Evolutionary conservation across 2,329 filamentous ascomycete species (phyloP).

Genomic region (Hypoxylon rubiginosum): DNA sequence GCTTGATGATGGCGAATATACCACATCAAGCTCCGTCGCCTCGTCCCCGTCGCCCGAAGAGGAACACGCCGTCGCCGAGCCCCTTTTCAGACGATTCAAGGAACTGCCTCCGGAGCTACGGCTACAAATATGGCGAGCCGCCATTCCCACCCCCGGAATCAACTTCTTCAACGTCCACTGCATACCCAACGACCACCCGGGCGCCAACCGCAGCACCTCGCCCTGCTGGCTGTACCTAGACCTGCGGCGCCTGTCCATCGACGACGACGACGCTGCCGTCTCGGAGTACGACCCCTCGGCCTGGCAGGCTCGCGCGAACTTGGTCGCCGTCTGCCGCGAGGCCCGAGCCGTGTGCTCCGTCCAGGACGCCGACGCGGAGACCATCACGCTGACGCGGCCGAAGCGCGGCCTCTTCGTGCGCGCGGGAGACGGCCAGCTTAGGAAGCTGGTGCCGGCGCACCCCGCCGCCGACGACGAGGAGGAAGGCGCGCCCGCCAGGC

Average conservation of each 20-base stretch:
- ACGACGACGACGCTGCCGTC: conserved; percentile 47
- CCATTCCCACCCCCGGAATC: conserved; percentile 47
- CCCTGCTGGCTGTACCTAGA: conserved; percentile 50
- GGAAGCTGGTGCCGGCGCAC: conserved; percentile 35
- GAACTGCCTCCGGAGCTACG: conserved; percentile 50
- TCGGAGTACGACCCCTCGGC: conserved; percentile 50
- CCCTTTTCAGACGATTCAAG: conserved; percentile 44
- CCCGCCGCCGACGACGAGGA: neutral
- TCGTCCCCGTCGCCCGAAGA: conserved; percentile 24
- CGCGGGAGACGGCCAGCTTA: conserved; percentile 48
- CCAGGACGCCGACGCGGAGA: conserved; percentile 35
- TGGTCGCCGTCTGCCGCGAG: conserved; percentile 49
- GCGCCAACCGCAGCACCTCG: conserved; percentile 48
- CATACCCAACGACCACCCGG: conserved; percentile 51
- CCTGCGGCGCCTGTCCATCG: conserved; percentile 48
- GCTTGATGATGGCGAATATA: neutral
- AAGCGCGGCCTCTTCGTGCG: conserved; percentile 48
- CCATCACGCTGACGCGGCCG: conserved; percentile 48
- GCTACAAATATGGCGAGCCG: conserved; percentile 47
- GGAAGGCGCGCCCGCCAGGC: neutral
- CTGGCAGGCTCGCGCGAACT: conserved; percentile 46
- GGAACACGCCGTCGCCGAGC: neutral
- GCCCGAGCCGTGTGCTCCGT: conserved; percentile 46
- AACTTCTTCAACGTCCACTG: conserved; percentile 55
- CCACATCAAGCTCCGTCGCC: neutral